These are phyloP conservation scores for Diaporthe ampelina DNA, from an alignment of 2,329 filamentous ascomycete genomes.

Conservation along the genomic window DNA sequence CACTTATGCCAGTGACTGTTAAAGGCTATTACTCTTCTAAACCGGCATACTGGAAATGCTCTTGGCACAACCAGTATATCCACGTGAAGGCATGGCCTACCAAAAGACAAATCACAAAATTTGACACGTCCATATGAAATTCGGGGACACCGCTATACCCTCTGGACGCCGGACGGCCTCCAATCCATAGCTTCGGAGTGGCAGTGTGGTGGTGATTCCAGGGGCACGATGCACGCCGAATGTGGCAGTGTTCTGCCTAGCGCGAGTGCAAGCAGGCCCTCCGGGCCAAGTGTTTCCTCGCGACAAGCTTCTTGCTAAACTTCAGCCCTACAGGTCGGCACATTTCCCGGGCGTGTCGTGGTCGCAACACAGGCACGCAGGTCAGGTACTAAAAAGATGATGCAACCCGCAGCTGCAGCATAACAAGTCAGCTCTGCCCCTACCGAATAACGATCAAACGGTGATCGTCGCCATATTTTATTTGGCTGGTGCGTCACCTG, in stretches of 20 bases:
- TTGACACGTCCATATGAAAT: neutral
- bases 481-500: neutral
- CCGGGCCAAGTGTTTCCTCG: constrained; percentile 21
- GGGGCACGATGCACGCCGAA: constrained; percentile 35
- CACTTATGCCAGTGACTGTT: neutral
- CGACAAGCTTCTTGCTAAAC: constrained; percentile 31
- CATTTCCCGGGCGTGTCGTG: neutral
- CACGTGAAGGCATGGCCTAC: neutral
- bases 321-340: constrained; percentile 41
- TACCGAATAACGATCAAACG: neutral
- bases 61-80: neutral
- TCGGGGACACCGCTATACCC: neutral
- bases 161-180: constrained; percentile 30
- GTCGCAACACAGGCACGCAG: too few species aligned
- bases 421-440: neutral
- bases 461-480: neutral
- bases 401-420: neutral
- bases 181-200: neutral
- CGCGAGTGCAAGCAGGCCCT: constrained; percentile 7
- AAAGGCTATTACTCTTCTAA: neutral
- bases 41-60: neutral
- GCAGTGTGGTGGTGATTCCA: constrained; percentile 22
- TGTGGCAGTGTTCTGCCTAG: constrained; percentile 42
- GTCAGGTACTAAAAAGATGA: neutral
- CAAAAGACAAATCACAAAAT: neutral